Evolutionary conservation across 2,329 filamentous ascomycete species (phyloP).

Genomic region (Exophiala aquamarina): DNA sequence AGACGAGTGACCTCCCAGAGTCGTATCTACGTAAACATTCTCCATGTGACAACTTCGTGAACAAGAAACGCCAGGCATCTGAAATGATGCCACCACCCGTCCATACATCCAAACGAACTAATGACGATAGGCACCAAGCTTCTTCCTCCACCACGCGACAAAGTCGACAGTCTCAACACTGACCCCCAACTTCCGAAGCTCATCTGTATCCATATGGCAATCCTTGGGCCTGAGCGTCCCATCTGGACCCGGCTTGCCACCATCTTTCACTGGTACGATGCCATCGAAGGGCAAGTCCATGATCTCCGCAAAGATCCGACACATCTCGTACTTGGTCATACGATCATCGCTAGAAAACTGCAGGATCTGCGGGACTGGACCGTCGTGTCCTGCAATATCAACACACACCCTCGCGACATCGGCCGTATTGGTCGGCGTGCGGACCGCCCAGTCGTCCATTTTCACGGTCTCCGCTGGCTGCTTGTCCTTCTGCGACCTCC

Average conservation of each 20-base stretch:
- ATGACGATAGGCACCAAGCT: slow-evolving; percentile 43
- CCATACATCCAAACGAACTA: too few relatives aligned
- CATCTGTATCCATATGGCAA: slow-evolving; percentile 78
- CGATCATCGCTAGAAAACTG: slow-evolving; percentile 86
- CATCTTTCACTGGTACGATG: slow-evolving; percentile 69
- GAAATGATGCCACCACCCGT: neutral
- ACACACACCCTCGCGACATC: slow-evolving; percentile 78
- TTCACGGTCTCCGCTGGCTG: slow-evolving; percentile 64
- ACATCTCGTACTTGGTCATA: slow-evolving; percentile 90
- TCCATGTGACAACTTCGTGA: neutral
- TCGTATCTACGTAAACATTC: too few relatives aligned
- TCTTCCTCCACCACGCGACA: slow-evolving; percentile 73
- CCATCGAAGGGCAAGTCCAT: slow-evolving; percentile 70
- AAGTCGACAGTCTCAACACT: slow-evolving; percentile 75
- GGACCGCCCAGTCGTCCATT: slow-evolving; percentile 83
- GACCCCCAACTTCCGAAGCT: slow-evolving; percentile 71
- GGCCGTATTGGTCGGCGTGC: slow-evolving; percentile 86
- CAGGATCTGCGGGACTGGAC: slow-evolving; percentile 66
- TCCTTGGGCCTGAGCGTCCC: slow-evolving; percentile 68
- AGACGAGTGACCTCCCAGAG: too few relatives aligned
- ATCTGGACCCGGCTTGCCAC: slow-evolving; percentile 35
- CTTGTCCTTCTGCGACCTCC: slow-evolving; percentile 69
- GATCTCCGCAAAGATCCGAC: slow-evolving; percentile 73
- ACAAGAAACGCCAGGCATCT: neutral
- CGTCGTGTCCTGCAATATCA: slow-evolving; percentile 67